Base-by-base conservation (phyloP, 106 monocot species). In the Allium cepa region DNA sequence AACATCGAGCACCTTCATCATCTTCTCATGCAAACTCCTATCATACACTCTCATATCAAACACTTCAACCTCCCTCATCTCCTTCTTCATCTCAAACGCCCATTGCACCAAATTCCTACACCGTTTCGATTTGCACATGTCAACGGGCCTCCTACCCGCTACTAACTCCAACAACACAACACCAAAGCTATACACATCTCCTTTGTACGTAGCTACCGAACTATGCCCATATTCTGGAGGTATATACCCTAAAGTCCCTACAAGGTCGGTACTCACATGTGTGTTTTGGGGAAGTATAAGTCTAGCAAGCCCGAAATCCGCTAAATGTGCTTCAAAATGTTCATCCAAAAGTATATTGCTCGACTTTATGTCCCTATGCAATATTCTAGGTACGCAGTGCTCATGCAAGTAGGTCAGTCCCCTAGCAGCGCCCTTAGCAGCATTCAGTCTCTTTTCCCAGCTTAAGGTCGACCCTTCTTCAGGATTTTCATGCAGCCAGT, bases 231-330 rank as follows among this genome's bases (percentile, higher is more conserved):
- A 75, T 17, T 75, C 75, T 4, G 75, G 75, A 52, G 75, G 75
- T 4, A 75, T 75, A 17, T 75, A 75, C 60, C 75, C 75, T 53
- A 75, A 55, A 48, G 75, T 75, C 8, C 75, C 75, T 45, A 75
- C 61, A 53, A 75, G 62, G 11, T 75, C 75, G 11, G 75, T 75
- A 27, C 59, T 46, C 11, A 75, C 75, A 55, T 75, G 75, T 2
- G 75, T 61, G 8, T 75, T 49, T 14, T 53, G 52, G 26, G 75
- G 68, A 28, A 68, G 46, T 47, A 68, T 75, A 49, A 75, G 75
- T 66, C 75, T 75, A 9, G 75, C 75, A 1, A 75, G 68, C 52
- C 75, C 75, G 12, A 75, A 75, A 75, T 75, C 75, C 11, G 75
- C 75, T 26, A 75, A 28, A 55, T 75, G 68, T 15, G 75, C 75